Evolutionary conservation across 163 green algal species (phyloP).

Genomic region (Chloroidium sp.): DNA sequence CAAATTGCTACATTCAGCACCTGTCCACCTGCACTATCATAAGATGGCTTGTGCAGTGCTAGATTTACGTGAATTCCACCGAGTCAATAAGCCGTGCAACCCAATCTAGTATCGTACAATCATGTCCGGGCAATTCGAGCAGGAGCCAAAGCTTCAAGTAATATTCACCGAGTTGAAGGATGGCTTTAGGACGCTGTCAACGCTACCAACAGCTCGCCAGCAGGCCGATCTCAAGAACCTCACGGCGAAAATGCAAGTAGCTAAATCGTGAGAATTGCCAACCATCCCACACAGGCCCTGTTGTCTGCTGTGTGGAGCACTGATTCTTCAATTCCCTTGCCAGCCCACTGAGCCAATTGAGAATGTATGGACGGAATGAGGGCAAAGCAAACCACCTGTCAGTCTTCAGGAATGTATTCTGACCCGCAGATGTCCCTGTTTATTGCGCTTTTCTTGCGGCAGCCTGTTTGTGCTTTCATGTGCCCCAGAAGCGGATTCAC

Average conservation of each 20-base stretch:
- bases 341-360: background rate
- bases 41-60: too few relatives aligned
- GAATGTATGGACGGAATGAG: background rate
- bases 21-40: too few relatives aligned
- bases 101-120: too few relatives aligned
- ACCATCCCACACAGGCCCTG: background rate
- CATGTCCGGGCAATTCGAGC: too few relatives aligned
- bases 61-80: too few relatives aligned
- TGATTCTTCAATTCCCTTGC: too few relatives aligned
- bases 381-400: background rate
- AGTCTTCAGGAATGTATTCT: background rate
- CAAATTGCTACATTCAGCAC: too few relatives aligned
- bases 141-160: too few relatives aligned
- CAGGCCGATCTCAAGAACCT: constrained; percentile 57
- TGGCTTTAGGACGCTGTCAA: too few relatives aligned
- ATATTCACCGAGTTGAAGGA: too few relatives aligned
- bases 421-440: too few relatives aligned
- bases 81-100: too few relatives aligned
- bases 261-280: constrained; percentile 42
- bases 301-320: background rate
- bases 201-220: constrained; percentile 1
- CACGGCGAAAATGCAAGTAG: constrained; percentile 62
- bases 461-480: background rate
- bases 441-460: background rate
- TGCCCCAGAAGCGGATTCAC: background rate